phyloP scores from a whole-genome alignment of 1,139 yeast genomes.

The Pichia kudriavzevii region DNA sequence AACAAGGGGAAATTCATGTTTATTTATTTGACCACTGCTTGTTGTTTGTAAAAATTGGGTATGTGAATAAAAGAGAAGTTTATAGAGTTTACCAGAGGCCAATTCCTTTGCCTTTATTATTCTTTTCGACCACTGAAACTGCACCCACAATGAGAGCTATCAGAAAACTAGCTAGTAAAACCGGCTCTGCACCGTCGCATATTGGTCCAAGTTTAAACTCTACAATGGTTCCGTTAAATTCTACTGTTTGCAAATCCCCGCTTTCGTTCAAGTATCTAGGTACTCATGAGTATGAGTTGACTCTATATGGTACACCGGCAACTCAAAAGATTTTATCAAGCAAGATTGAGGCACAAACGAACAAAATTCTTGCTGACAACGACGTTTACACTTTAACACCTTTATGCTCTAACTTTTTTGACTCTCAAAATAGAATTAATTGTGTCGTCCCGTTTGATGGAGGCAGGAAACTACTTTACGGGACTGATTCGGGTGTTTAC shows the following conservation, averaged over 20 bases:
- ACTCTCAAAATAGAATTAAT: conserved; percentile 65
- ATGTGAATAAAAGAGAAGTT: conserved; percentile 84
- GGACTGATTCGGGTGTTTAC: conserved; percentile 89
- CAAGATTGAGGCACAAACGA: conserved; percentile 73
- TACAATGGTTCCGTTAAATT: conserved; percentile 18
- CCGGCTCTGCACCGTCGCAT: conserved; percentile 25
- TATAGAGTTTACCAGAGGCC: conserved; percentile 90
- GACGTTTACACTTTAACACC: conserved; percentile 77
- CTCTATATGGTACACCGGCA: conserved; percentile 58
- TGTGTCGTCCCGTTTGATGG: conserved; percentile 95
- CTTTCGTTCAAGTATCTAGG: conserved; percentile 49
- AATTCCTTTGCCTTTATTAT: conserved; percentile 78
- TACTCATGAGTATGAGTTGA: conserved; percentile 58
- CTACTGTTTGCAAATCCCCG: conserved; percentile 26
- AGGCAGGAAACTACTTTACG: conserved; percentile 82
- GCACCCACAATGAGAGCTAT: conserved; percentile 54
- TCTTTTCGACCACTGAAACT: conserved; percentile 71
- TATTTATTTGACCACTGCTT: conserved; percentile 86
- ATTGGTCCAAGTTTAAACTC: conserved; percentile 18
- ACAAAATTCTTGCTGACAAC: conserved; percentile 58
- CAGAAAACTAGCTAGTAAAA: conserved; percentile 32
- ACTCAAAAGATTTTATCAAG: conserved; percentile 78
- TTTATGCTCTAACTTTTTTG: conserved; percentile 67
- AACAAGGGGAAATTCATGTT: conserved; percentile 62
- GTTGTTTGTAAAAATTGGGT: conserved; percentile 76